These are phyloP conservation scores for Daldinia bambusicola DNA, from an alignment of 495 filamentous ascomycete genomes.

Conservation along the genomic window DNA sequence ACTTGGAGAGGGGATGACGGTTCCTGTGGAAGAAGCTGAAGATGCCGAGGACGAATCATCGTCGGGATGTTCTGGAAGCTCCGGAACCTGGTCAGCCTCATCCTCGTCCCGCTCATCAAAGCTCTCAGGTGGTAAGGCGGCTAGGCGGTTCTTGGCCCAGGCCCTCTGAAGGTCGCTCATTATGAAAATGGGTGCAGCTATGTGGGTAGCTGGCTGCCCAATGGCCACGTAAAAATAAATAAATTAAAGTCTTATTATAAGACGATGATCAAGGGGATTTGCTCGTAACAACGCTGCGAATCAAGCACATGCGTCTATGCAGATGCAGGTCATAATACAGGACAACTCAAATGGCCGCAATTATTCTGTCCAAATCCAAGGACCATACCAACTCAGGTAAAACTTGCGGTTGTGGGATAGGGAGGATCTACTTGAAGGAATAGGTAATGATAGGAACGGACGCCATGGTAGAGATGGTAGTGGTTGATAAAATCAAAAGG, in stretches of 20 bases:
- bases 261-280: conserved; percentile 4
- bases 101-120: conserved; percentile 64
- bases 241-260: no score
- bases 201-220: conserved; percentile 12
- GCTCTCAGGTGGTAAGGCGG: conserved; percentile 65
- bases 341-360: background rate
- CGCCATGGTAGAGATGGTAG: background rate
- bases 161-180: conserved; percentile 92
- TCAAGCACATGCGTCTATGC: background rate
- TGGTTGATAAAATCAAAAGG: conserved; percentile 3
- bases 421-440: background rate
- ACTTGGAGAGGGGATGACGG: conserved; percentile 81
- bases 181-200: conserved; percentile 26
- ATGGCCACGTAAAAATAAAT: conserved; percentile 14
- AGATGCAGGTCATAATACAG: conserved; percentile 6
- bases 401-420: background rate
- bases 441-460: background rate
- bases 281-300: no score
- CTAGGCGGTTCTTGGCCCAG: conserved; percentile 83
- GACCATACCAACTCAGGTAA: background rate
- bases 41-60: conserved; percentile 80
- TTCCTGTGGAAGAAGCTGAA: conserved; percentile 87
- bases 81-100: conserved; percentile 56
- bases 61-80: conserved; percentile 60
- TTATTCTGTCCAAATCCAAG: background rate